Base-by-base conservation (phyloP, 176 grass and related monocot genomes). In the Bonia amplexicaulis region DNA sequence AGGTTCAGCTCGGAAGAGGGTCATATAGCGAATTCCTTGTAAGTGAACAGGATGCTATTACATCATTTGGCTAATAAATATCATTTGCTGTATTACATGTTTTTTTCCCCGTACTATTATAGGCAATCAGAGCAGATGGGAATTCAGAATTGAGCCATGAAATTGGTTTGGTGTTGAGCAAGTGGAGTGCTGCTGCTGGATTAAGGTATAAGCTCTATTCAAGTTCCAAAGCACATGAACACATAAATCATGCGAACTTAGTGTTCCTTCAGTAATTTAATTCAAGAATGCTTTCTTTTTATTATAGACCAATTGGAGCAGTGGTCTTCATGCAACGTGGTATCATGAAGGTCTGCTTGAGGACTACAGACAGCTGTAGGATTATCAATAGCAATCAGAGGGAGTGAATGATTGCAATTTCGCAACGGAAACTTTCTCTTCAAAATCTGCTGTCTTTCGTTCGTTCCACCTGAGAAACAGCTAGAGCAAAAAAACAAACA, bases 301-400 rank as follows among this genome's bases (percentile, higher is more conserved):
- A 7, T 25, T 15, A 27, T 45, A 98, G 93, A 79, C 93, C 96
- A 29, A 93, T 98, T 66, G 96, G 96, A 80, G 96, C 93, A 67
- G 93, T 90, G 61, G 88, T 98, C 13, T 94, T 92, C 86, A 90
- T 98, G 86, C 89, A n/a, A n/a, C n/a, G n/a, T n/a, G n/a, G n/a
- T n/a, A 75, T 90, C 69, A 65, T 95, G 40, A 98, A 95, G 78
- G 84, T 98, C 71, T 98, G 93, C 81, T 90, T 98, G 86, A n/a
- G n/a, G n/a, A 92, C 89, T 71, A 79, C 19, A 44, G 96, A 98
- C 82, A 84, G 1, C 81, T n/a, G n/a, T n/a, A n/a, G n/a, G n/a
- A n/a, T n/a, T n/a, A n/a, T n/a, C n/a, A n/a, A n/a, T n/a, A n/a
- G n/a, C n/a, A n/a, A n/a, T n/a, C n/a, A n/a, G n/a, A n/a, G n/a